A percentile compares a stretch with the other conserved stretches of the same genome.
Conservation (phyloP, 2,329 filamentous ascomycete species). For the Paramyrothecium roridum region DNA sequence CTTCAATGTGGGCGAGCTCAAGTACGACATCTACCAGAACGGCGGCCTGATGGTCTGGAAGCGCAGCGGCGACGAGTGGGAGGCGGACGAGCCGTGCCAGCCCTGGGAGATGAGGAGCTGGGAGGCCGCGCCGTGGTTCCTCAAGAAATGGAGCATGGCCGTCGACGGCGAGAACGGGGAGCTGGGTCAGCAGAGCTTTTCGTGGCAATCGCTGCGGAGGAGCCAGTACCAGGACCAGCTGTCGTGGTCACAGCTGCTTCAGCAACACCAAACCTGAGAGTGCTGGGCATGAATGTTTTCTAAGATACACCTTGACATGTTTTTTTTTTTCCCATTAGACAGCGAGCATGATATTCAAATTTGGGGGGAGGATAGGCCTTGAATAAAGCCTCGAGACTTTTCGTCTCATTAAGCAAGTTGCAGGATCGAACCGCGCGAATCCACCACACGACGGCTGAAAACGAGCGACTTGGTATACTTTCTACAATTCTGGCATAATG, state of each 20-base stretch:
- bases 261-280: too few species aligned
- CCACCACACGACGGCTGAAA: too few species aligned
- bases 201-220: background rate
- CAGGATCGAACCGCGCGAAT: too few species aligned
- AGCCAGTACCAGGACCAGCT: background rate
- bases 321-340: too few species aligned
- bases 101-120: constrained; percentile 23
- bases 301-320: too few species aligned
- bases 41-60: constrained; percentile 16
- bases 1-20: constrained; percentile 19
- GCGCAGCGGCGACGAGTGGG: background rate
- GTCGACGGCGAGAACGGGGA: constrained; percentile 10
- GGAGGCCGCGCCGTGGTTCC: constrained; percentile 23
- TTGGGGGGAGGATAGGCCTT: too few species aligned
- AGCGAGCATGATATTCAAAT: too few species aligned
- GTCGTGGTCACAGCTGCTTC: background rate
- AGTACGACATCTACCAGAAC: constrained; percentile 17
- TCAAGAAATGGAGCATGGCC: constrained; percentile 19
- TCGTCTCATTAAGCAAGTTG: too few species aligned
- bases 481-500: too few species aligned
- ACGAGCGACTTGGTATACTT: too few species aligned
- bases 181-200: background rate
- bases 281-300: too few species aligned
- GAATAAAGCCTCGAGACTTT: too few species aligned
- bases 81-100: constrained; percentile 6